Conservation (phyloP, 176 grass and related monocot genomes). For the Cenchrus fungigraminus region DNA sequence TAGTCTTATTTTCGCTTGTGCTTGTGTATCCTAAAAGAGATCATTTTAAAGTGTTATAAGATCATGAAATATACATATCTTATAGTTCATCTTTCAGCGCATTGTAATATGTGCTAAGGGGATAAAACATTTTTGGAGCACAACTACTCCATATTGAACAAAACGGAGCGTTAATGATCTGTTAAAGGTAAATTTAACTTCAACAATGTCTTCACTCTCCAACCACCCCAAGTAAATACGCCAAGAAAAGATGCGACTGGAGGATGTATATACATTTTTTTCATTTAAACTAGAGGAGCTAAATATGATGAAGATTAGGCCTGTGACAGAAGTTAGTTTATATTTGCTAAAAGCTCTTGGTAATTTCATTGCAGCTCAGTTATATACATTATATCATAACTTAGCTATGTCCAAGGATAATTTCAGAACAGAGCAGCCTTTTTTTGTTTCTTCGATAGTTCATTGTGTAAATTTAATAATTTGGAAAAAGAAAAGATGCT, state of each 20-base stretch:
- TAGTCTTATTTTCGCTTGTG: not conserved
- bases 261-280: not conserved
- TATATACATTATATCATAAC: not conserved
- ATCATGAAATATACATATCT: constrained; percentile 11
- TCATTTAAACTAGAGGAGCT: not conserved
- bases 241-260: not conserved
- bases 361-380: not conserved
- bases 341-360: constrained; percentile 7
- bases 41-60: not conserved
- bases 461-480: constrained; percentile 33
- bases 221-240: constrained; percentile 22
- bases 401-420: not conserved
- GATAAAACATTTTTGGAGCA: not conserved
- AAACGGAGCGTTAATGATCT: not conserved
- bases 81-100: not conserved
- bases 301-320: constrained; percentile 3
- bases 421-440: not conserved
- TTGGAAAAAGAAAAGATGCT: constrained; percentile 23
- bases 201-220: not conserved
- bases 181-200: constrained; percentile 15
- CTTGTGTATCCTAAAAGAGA: not conserved
- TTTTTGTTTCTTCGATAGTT: constrained; percentile 16
- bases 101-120: not conserved
- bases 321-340: not conserved
- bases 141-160: constrained; percentile 9